Evolutionary conservation across 805 yeast species (phyloP).

Genomic region (Suhomyces prunicola): DNA sequence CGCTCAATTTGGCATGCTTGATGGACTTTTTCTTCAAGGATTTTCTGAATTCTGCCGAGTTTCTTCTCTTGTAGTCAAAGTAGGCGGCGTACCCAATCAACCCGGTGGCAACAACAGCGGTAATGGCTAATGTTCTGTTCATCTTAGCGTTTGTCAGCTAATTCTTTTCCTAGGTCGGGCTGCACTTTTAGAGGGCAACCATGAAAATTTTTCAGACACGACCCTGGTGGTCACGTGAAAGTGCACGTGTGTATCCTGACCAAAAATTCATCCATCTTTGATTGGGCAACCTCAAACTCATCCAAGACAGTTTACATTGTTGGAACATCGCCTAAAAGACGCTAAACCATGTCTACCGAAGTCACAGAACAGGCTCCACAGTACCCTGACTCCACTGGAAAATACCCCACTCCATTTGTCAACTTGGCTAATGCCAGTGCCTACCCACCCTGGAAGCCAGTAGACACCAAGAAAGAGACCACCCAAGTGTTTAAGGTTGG

Average conservation of each 20-base stretch:
- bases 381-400: slow-evolving; percentile 38
- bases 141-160: slow-evolving; percentile 11
- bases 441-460: slow-evolving; percentile 50
- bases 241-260: background rate
- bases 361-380: background rate
- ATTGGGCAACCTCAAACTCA: slow-evolving; percentile 2
- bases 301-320: background rate
- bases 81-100: slow-evolving; percentile 74
- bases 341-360: background rate
- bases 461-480: slow-evolving; percentile 53
- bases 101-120: slow-evolving; percentile 51
- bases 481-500: slow-evolving; percentile 45
- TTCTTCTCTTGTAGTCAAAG: slow-evolving; percentile 91
- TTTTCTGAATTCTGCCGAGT: slow-evolving; percentile 76
- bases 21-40: slow-evolving; percentile 61
- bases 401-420: slow-evolving; percentile 42
- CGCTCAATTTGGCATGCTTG: slow-evolving; percentile 56
- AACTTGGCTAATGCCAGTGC: slow-evolving; percentile 36
- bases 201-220: slow-evolving; percentile 1
- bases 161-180: background rate
- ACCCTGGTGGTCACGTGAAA: background rate
- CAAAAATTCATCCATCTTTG: slow-evolving; percentile 1
- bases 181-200: background rate
- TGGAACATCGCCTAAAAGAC: background rate
- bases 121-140: slow-evolving; percentile 31